Evolutionary conservation across 768 basidiomycete species (phyloP).

Genomic region (Tricholoma matsutake): DNA sequence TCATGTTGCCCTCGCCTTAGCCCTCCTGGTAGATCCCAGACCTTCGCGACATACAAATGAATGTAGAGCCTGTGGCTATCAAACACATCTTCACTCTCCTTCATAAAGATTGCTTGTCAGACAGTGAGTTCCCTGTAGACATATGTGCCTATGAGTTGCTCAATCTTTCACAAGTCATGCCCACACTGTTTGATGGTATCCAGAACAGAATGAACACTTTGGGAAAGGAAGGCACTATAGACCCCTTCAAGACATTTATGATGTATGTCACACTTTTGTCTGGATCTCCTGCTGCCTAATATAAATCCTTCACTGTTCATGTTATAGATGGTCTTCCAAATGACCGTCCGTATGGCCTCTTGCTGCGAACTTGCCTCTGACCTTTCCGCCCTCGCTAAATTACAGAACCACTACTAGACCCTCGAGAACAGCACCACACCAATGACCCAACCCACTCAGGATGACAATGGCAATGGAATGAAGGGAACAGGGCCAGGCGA

Average conservation of each 20-base stretch:
- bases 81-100: neutral
- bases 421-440: slow-evolving; percentile 33
- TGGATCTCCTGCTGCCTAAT: neutral
- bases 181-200: slow-evolving; percentile 17
- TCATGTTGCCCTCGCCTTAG: too few species aligned
- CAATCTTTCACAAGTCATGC: neutral
- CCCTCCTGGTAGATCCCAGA: too few species aligned
- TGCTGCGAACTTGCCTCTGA: slow-evolving; percentile 26
- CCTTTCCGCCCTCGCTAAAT: slow-evolving; percentile 9
- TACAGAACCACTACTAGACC: slow-evolving; percentile 19
- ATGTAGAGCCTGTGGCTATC: neutral
- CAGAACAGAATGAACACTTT: slow-evolving; percentile 18
- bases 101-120: neutral
- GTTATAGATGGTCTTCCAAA: slow-evolving; percentile 25
- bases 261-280: slow-evolving; percentile 17
- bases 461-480: too few species aligned
- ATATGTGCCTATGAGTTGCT: neutral
- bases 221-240: slow-evolving; percentile 21
- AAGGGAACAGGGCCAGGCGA: too few species aligned
- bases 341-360: slow-evolving; percentile 28
- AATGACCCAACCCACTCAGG: too few species aligned
- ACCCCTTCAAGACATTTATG: slow-evolving; percentile 25
- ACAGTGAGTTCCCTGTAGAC: neutral
- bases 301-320: neutral
- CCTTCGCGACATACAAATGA: too few species aligned